Conservation (phyloP, 2,329 filamentous ascomycete species). For the Dactylellina sp. region DNA sequence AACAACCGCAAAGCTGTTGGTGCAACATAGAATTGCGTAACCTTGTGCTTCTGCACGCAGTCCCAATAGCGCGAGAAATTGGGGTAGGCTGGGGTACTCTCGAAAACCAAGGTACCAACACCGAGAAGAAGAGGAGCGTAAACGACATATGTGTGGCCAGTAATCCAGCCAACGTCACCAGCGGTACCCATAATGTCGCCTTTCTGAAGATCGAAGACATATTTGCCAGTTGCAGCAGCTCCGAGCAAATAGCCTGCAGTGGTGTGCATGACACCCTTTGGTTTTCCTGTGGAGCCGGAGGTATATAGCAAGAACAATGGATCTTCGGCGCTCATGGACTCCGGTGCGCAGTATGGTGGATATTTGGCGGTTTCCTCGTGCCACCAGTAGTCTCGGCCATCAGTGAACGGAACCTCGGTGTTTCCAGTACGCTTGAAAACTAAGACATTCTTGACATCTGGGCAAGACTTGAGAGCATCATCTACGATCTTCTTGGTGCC, state of each 20-base stretch:
- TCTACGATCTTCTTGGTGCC: conserved; percentile 99
- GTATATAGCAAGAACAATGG: conserved; percentile 98
- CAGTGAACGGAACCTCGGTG: conserved; percentile 84
- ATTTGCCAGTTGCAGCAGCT: conserved; percentile 93
- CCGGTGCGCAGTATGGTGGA: conserved; percentile 89
- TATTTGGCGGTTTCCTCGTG: conserved; percentile 98
- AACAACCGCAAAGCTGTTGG: conserved; percentile 91
- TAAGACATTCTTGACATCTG: conserved; percentile 83
- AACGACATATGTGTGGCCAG: conserved; percentile 97
- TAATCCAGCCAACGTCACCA: conserved; percentile 99
- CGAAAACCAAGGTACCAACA: conserved; percentile 94
- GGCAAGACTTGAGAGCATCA: conserved; percentile 95
- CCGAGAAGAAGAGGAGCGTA: conserved; percentile 94
- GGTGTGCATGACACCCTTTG: conserved; percentile 98
- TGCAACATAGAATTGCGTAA: conserved; percentile 98
- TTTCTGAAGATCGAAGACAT: conserved; percentile 97
- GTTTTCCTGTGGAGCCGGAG: conserved; percentile 96
- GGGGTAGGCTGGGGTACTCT: conserved; percentile 96
- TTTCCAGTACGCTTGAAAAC: conserved; percentile 96
- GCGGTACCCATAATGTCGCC: conserved; percentile 96
- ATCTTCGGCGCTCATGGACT: conserved; percentile 91
- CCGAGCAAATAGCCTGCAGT: conserved; percentile 95
- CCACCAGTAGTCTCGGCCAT: conserved; percentile 95
- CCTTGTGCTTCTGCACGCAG: conserved; percentile 91
- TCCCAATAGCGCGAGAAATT: conserved; percentile 99